A percentile compares a stretch with the other conserved stretches of the same genome.
Evolutionary conservation across 371 early-diverging fungal genomes (phyloP).

Genomic region (Lichtheimia corymbifera): DNA sequence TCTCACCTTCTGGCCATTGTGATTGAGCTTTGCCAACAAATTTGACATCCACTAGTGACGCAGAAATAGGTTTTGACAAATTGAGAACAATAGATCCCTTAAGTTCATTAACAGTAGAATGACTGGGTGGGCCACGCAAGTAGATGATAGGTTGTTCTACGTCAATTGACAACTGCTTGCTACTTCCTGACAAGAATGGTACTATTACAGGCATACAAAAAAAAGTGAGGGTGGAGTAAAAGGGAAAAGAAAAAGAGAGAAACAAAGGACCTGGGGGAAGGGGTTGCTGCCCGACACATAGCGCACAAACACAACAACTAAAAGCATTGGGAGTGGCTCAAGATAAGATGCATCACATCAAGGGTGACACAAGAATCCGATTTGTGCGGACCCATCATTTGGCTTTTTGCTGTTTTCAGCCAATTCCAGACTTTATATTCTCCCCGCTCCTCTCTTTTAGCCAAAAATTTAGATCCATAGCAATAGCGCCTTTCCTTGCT

Average conservation of each 20-base stretch:
- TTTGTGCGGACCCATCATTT: too few relatives aligned
- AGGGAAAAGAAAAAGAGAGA: background rate
- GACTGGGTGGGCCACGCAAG: conserved; percentile 31
- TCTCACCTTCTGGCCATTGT: conserved; percentile 53
- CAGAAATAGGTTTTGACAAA: conserved; percentile 35
- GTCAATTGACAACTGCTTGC: conserved; percentile 44
- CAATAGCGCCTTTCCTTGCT: too few relatives aligned
- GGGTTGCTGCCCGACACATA: too few relatives aligned
- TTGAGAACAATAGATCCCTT: conserved; percentile 45
- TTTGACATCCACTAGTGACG: conserved; percentile 31
- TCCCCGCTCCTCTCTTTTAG: too few relatives aligned
- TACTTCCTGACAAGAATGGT: conserved; percentile 39
- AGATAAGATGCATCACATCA: too few relatives aligned
- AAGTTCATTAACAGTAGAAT: conserved; percentile 32
- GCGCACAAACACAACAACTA: too few relatives aligned
- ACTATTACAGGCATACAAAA: conserved; percentile 21
- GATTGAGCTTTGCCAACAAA: conserved; percentile 41
- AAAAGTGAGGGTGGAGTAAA: background rate
- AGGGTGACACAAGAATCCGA: too few relatives aligned
- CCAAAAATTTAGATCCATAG: too few relatives aligned
- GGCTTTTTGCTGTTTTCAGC: too few relatives aligned
- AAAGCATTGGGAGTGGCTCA: too few relatives aligned
- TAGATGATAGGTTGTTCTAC: conserved; percentile 46
- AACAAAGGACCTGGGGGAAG: too few relatives aligned
- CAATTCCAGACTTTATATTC: too few relatives aligned